Conservation (phyloP, 163 green algal species). For the Prototheca cutis region DNA sequence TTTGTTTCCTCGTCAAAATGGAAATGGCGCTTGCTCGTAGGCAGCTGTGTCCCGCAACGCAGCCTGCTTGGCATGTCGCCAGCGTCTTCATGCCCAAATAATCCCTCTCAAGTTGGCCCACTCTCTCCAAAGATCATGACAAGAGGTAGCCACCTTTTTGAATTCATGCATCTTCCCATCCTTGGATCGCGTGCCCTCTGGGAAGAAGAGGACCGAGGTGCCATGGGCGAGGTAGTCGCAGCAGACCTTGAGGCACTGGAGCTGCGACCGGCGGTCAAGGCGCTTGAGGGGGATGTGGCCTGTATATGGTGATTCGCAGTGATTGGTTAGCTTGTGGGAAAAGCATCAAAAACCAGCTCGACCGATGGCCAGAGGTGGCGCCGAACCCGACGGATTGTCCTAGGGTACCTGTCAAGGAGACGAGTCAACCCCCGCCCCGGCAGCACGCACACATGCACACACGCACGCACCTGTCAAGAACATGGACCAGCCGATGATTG, state of each 20-base stretch:
- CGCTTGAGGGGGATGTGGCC: constrained; percentile 91
- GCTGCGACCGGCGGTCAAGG: constrained; percentile 73
- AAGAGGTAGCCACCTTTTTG: constrained; percentile 97
- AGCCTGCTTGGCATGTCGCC: too few species aligned
- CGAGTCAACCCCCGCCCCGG: too few species aligned
- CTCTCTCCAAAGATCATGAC: too few species aligned
- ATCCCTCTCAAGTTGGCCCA: too few species aligned
- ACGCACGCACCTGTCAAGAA: constrained; percentile 79
- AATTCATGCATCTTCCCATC: constrained; percentile 81
- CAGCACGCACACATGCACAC: too few species aligned
- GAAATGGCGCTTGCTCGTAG: too few species aligned
- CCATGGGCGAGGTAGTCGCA: constrained; percentile 65
- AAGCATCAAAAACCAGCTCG: not conserved
- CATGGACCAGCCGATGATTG: constrained; percentile 97
- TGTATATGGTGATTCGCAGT: constrained; percentile 13
- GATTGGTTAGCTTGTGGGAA: not conserved
- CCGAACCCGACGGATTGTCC: too few species aligned
- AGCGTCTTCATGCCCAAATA: too few species aligned
- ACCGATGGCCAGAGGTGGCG: too few species aligned
- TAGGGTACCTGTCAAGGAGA: too few species aligned
- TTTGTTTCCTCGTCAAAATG: not conserved
- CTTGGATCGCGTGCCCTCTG: constrained; percentile 82
- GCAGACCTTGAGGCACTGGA: constrained; percentile 80
- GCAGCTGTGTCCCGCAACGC: too few species aligned
- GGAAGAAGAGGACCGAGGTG: constrained; percentile 92